Conservation (phyloP, 176 grass and related monocot genomes). For the Coix lacrymajobi region DNA sequence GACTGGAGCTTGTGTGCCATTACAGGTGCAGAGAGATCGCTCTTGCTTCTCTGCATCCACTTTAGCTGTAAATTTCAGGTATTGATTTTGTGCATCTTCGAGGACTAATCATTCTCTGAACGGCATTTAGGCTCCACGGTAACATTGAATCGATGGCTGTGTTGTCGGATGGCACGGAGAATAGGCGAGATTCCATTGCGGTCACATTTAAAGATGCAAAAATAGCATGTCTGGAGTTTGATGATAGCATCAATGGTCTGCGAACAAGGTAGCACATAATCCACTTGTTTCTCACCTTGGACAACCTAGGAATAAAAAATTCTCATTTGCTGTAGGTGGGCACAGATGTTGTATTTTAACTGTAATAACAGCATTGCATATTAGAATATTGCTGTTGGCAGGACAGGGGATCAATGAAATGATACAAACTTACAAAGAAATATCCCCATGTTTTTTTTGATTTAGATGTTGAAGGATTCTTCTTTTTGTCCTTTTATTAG, state of each 20-base stretch:
- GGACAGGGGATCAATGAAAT: background rate
- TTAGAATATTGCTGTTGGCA: background rate
- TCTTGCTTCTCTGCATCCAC: background rate
- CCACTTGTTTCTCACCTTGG: background rate
- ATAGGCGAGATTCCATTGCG: constrained; percentile 57
- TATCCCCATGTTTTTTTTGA: too few relatives aligned
- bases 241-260: constrained; percentile 63
- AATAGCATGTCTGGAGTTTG: constrained; percentile 74
- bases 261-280: constrained; percentile 49
- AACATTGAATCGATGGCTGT: constrained; percentile 79
- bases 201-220: constrained; percentile 82
- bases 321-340: background rate
- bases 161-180: constrained; percentile 60
- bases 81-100: background rate
- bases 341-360: background rate
- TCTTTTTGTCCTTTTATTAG: too few relatives aligned
- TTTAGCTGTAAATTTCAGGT: background rate
- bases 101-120: constrained; percentile 2
- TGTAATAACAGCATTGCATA: background rate
- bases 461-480: too few relatives aligned
- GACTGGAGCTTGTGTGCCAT: constrained; percentile 74
- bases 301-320: background rate
- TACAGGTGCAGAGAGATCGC: constrained; percentile 36
- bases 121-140: constrained; percentile 60
- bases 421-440: too few relatives aligned